These are phyloP conservation scores for Aspergillus japonicus DNA, from an alignment of 2,329 filamentous ascomycete genomes.

Conservation along the genomic window DNA sequence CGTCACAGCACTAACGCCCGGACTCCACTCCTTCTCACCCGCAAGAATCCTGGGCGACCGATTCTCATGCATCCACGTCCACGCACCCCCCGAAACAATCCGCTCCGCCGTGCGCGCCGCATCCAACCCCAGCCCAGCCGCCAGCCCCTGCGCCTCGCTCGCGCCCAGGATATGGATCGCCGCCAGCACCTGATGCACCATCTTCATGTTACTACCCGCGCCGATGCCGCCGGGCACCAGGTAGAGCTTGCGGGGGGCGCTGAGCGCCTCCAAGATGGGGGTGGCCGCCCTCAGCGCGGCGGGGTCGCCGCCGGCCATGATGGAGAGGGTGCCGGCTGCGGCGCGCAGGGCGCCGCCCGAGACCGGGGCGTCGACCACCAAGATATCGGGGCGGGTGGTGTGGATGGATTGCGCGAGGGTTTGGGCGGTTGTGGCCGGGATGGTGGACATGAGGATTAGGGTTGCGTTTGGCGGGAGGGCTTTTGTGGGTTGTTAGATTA, in stretches of 20 bases:
- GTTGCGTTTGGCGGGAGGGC: slow-evolving; percentile 58
- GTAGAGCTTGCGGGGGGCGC: slow-evolving; percentile 59
- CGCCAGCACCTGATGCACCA: slow-evolving; percentile 63
- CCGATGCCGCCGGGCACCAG: slow-evolving; percentile 61
- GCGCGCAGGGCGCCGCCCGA: slow-evolving; percentile 69
- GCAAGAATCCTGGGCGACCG: slow-evolving; percentile 56
- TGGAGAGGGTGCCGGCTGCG: slow-evolving; percentile 69
- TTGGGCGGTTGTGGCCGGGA: slow-evolving; percentile 65
- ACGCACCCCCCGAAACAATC: slow-evolving; percentile 50
- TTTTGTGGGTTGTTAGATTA: slow-evolving; percentile 1
- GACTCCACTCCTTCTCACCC: slow-evolving; percentile 46
- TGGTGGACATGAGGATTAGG: slow-evolving; percentile 69
- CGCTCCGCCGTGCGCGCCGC: slow-evolving; percentile 43
- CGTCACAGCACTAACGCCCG: slow-evolving; percentile 58
- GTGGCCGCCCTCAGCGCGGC: slow-evolving; percentile 58
- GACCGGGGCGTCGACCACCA: slow-evolving; percentile 69
- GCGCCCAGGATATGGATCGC: slow-evolving; percentile 62
- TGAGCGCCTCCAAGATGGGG: slow-evolving; percentile 63
- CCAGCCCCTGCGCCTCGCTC: slow-evolving; percentile 62
- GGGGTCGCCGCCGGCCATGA: slow-evolving; percentile 66
- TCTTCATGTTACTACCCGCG: slow-evolving; percentile 61
- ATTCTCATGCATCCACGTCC: slow-evolving; percentile 64
- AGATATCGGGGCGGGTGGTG: slow-evolving; percentile 59
- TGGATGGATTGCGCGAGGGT: slow-evolving; percentile 59
- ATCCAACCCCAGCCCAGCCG: slow-evolving; percentile 56